phyloP scores from a whole-genome alignment of 805 yeast species.

The Danielia reshetovae region DNA sequence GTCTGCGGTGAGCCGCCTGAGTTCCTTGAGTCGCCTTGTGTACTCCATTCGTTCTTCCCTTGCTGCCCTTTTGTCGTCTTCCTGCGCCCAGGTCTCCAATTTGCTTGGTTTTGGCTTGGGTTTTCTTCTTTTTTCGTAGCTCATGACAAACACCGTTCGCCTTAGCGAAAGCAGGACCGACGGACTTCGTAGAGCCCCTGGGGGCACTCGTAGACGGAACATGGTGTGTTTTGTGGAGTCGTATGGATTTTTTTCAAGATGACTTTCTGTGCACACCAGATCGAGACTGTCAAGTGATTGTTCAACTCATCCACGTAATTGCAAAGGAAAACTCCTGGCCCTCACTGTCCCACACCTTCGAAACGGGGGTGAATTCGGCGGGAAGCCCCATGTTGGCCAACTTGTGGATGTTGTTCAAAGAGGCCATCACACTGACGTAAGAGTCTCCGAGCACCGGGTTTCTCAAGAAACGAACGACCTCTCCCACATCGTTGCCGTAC shows the following conservation, averaged over 20 bases:
- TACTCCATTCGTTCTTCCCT: slow-evolving; percentile 21
- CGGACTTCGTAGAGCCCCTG: slow-evolving; percentile 5
- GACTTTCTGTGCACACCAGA: background rate
- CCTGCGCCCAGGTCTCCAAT: slow-evolving; percentile 18
- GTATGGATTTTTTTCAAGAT: background rate
- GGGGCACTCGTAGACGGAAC: background rate
- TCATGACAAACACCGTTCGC: slow-evolving; percentile 12
- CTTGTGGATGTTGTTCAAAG: slow-evolving; percentile 6
- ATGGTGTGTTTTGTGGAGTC: background rate
- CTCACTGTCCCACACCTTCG: slow-evolving; percentile 11
- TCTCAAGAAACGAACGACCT: slow-evolving; percentile 9
- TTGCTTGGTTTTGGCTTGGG: slow-evolving; percentile 4
- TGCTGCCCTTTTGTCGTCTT: slow-evolving; percentile 19
- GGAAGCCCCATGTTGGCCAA: slow-evolving; percentile 9
- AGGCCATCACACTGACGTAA: slow-evolving; percentile 10
- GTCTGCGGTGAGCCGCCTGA: slow-evolving; percentile 26
- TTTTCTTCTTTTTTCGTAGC: slow-evolving; percentile 10
- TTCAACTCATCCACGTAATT: slow-evolving; percentile 10
- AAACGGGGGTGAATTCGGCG: slow-evolving; percentile 17
- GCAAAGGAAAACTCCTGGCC: slow-evolving; percentile 8
- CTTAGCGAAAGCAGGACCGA: too few relatives aligned
- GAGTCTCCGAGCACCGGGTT: slow-evolving; percentile 3
- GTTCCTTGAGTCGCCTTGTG: slow-evolving; percentile 22
- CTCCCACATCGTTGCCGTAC: slow-evolving; percentile 5
- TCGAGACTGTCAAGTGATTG: slow-evolving; percentile 9